Conservation (phyloP, 768 basidiomycete genomes). For the Saitozyma podzolica region DNA sequence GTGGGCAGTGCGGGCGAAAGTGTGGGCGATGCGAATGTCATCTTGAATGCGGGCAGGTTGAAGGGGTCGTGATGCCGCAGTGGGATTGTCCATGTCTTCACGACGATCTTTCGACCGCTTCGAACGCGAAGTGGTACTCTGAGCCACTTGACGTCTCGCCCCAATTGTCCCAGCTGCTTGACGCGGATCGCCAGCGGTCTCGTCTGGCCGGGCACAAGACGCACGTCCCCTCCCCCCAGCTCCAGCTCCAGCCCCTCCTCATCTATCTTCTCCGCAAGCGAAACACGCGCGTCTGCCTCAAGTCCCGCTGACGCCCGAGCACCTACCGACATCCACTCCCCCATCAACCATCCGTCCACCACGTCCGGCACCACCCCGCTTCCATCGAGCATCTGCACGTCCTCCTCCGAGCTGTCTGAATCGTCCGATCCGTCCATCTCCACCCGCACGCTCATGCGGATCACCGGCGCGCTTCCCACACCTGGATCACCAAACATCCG, state of each 20-base stretch:
- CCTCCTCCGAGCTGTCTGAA: not conserved
- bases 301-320: constrained; percentile 53
- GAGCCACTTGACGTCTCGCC: constrained; percentile 1
- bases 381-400: constrained; percentile 50
- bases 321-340: constrained; percentile 67
- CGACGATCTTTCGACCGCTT: not conserved
- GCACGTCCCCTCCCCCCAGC: not conserved
- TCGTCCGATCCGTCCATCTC: constrained; percentile 51
- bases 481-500: constrained; percentile 78
- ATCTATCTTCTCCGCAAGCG: not conserved
- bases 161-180: too few relatives aligned
- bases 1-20: not conserved
- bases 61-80: constrained; percentile 9
- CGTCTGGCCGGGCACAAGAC: constrained; percentile 17
- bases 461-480: constrained; percentile 57
- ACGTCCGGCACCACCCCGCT: constrained; percentile 69
- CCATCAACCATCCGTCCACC: constrained; percentile 70
- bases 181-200: constrained; percentile 13
- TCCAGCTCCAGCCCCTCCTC: constrained; percentile 3
- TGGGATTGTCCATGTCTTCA: constrained; percentile 13
- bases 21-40: constrained; percentile 32
- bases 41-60: constrained; percentile 17
- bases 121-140: constrained; percentile 2
- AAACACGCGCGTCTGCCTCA: constrained; percentile 32
- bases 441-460: constrained; percentile 61